Conservation (phyloP, 1,284 basidiomycete genomes). For the Apiotrichum domesticum region DNA sequence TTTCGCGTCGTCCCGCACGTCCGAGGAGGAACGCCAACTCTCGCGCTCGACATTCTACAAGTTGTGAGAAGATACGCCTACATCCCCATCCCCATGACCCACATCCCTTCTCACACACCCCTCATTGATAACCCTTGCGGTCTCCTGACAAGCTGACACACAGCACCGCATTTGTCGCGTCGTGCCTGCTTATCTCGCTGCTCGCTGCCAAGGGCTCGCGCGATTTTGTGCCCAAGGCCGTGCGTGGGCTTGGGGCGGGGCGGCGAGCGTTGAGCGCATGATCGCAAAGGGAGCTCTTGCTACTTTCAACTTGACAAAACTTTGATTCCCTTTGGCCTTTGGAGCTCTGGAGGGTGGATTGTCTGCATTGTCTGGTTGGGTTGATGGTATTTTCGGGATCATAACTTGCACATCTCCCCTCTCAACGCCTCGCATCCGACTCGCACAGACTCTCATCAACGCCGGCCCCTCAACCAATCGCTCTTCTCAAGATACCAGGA, state of each 20-base stretch:
- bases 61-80: constrained; percentile 30
- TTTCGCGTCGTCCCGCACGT: constrained; percentile 46
- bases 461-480: too few species aligned
- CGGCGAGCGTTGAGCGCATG: neutral
- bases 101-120: too few species aligned
- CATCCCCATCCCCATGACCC: too few species aligned
- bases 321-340: too few species aligned
- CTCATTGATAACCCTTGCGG: neutral
- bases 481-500: too few species aligned
- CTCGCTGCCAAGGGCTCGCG: constrained; percentile 37
- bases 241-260: constrained; percentile 16
- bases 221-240: constrained; percentile 32
- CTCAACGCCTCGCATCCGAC: too few species aligned
- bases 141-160: neutral
- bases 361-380: too few species aligned
- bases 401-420: too few species aligned
- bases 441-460: too few species aligned
- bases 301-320: too few species aligned
- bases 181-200: constrained; percentile 44
- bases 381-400: too few species aligned
- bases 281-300: neutral
- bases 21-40: constrained; percentile 45
- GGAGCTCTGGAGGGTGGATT: too few species aligned
- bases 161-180: constrained; percentile 1
- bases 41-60: constrained; percentile 47